Evolutionary conservation across 192 early-diverging fungal genomes (phyloP).

Genomic region (Coemansia sp.): DNA sequence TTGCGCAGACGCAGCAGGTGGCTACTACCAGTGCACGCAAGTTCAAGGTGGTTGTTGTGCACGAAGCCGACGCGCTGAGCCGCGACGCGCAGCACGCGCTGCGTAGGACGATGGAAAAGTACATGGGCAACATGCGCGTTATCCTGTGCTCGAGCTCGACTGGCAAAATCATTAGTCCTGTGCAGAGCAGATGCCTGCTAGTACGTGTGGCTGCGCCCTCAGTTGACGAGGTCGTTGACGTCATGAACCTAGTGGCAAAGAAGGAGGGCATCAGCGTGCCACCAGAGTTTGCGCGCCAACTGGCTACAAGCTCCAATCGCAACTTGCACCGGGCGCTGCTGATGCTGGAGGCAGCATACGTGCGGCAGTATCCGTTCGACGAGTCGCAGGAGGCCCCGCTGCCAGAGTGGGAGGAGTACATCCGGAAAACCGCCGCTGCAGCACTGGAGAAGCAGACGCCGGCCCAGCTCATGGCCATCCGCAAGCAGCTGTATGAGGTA

Average conservation of each 20-base stretch:
- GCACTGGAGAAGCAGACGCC: slow-evolving; percentile 83
- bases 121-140: slow-evolving; percentile 89
- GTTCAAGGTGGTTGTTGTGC: slow-evolving; percentile 95
- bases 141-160: slow-evolving; percentile 92
- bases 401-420: slow-evolving; percentile 89
- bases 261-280: slow-evolving; percentile 79
- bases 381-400: slow-evolving; percentile 63
- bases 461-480: slow-evolving; percentile 69
- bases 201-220: slow-evolving; percentile 86
- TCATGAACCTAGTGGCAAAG: slow-evolving; percentile 76
- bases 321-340: slow-evolving; percentile 91
- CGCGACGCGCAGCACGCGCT: slow-evolving; percentile 94
- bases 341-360: slow-evolving; percentile 84
- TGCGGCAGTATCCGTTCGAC: slow-evolving; percentile 65
- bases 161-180: slow-evolving; percentile 90
- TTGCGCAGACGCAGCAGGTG: slow-evolving; percentile 95
- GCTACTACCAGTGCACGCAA: slow-evolving; percentile 74
- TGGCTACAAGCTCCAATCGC: slow-evolving; percentile 74
- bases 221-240: slow-evolving; percentile 70
- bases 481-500: slow-evolving; percentile 84
- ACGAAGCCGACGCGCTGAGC: slow-evolving; percentile 90
- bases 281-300: slow-evolving; percentile 60
- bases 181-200: slow-evolving; percentile 90
- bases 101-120: slow-evolving; percentile 99
- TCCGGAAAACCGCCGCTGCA: slow-evolving; percentile 66